Base-by-base conservation (phyloP, 257 asterid species). In the Gentiana dahurica region DNA sequence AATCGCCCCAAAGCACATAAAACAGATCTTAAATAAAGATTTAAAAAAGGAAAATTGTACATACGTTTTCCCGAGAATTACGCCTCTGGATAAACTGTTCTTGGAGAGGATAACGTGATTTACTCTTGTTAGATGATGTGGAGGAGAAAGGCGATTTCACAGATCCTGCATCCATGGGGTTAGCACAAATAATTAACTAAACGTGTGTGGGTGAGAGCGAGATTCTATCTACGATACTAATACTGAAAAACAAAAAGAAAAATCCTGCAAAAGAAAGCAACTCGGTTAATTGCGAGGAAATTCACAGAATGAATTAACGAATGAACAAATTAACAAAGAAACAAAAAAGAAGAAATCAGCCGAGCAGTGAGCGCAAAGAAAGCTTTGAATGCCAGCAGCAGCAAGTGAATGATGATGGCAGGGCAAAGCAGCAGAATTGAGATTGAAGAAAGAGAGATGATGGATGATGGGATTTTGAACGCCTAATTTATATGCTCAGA, bases 161-260 rank as follows among this genome's bases (percentile, higher is more conserved):
- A 41, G 50, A 64, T 70, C 88, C 97, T 81, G 95, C 74, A 69
- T 72, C 96, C 94, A 84, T 87, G 63, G 61, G 72, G 73, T 81
- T 72, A 79, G 74, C 64, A 68, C 58, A 46, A 56, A 63, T 55
- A 56, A 35, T 24, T 54, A 49, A 45, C 7, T 62, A 15, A 38
- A 36, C 24, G 24, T 24, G 24, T 24, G 24, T 24, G 24, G 24
- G 24, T 24, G 24, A 24, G 24, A 24, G 24, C 24, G 24, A 24
- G 24, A 24, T 24, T 24, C 24, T 24, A 24, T 24, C 24, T 24
- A 24, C 24, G 24, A 24, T 24, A 24, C 24, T 24, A 24, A 24
- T 24, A 24, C 24, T 24, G 6, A 44, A 9, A 4, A 35, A 33
- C 8, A 15, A 36, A 24, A 46, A 50, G 41, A 12, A 38, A 34